Conservation (phyloP, 2,329 filamentous ascomycete genomes). For the Colletotrichum sp. region DNA sequence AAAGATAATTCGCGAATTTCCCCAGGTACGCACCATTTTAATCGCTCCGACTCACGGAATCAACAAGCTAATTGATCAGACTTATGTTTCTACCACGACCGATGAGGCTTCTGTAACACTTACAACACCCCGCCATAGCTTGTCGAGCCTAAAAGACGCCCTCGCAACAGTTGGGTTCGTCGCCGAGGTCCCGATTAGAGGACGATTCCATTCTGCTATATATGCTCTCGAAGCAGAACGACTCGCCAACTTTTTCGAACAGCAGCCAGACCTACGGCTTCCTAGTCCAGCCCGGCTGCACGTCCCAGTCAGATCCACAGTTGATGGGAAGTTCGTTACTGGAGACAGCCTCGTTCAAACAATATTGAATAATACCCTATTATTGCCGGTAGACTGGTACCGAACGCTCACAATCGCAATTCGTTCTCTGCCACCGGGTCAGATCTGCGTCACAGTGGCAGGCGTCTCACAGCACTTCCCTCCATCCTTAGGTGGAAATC, state of each 20-base stretch:
- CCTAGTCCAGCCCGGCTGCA: background rate
- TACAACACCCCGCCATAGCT: background rate
- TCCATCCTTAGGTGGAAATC: background rate
- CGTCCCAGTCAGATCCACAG: background rate
- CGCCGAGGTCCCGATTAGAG: background rate
- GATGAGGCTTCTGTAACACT: background rate
- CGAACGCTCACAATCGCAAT: background rate
- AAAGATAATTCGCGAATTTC: background rate
- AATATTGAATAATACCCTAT: background rate
- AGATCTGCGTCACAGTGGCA: background rate
- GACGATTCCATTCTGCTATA: background rate
- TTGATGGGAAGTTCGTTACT: background rate
- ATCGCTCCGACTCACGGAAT: background rate
- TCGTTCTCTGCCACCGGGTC: background rate
- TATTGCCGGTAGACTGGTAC: background rate
- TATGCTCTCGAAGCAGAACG: background rate
- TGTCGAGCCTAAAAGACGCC: background rate
- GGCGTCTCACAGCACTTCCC: background rate
- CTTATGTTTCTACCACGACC: background rate
- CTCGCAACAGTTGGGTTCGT: background rate
- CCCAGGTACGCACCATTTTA: background rate
- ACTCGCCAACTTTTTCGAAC: background rate
- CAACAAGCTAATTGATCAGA: background rate
- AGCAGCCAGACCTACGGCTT: background rate
- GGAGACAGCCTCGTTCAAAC: background rate